phyloP scores from a whole-genome alignment of 2,329 filamentous ascomycete species.

The Calonectria pseudoturangicola region DNA sequence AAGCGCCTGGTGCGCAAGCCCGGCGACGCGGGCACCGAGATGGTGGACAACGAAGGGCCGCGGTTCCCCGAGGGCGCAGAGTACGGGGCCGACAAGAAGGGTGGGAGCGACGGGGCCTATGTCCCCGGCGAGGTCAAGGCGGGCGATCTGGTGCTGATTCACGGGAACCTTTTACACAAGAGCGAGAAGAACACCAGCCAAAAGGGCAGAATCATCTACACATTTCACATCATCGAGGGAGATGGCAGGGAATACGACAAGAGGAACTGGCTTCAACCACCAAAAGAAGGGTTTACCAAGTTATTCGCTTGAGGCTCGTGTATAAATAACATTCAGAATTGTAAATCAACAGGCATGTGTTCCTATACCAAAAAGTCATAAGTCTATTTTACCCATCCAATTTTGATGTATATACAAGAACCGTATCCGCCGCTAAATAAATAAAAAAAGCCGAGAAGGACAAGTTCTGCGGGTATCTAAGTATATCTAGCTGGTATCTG shows the following conservation, averaged over 20 bases:
- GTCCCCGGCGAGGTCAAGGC: slow-evolving; percentile 91
- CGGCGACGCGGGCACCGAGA: slow-evolving; percentile 76
- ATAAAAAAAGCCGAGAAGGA: slow-evolving; percentile 25
- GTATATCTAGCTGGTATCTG: slow-evolving; percentile 42
- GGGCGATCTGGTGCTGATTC: slow-evolving; percentile 92
- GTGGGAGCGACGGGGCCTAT: slow-evolving; percentile 69
- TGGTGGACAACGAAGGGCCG: slow-evolving; percentile 80
- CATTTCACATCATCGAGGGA: slow-evolving; percentile 96
- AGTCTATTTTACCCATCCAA: slow-evolving; percentile 25
- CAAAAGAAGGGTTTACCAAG: slow-evolving; percentile 85
- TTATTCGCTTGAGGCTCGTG: slow-evolving; percentile 65
- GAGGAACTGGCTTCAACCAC: slow-evolving; percentile 95
- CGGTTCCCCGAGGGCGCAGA: slow-evolving; percentile 75
- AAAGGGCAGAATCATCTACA: slow-evolving; percentile 95
- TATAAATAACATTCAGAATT: not conserved
- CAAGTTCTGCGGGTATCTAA: slow-evolving; percentile 51
- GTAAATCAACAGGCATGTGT: not conserved
- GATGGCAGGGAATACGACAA: slow-evolving; percentile 84
- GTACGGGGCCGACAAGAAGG: slow-evolving; percentile 67
- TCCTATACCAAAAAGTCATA: slow-evolving; percentile 7
- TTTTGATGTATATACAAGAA: slow-evolving; percentile 33
- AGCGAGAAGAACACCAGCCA: slow-evolving; percentile 92
- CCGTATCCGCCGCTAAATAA: slow-evolving; percentile 36
- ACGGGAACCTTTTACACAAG: slow-evolving; percentile 96
- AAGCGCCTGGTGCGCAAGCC: slow-evolving; percentile 84